phyloP scores from a whole-genome alignment of 2,329 filamentous ascomycete species.

The Stachybotrys echinatus region DNA sequence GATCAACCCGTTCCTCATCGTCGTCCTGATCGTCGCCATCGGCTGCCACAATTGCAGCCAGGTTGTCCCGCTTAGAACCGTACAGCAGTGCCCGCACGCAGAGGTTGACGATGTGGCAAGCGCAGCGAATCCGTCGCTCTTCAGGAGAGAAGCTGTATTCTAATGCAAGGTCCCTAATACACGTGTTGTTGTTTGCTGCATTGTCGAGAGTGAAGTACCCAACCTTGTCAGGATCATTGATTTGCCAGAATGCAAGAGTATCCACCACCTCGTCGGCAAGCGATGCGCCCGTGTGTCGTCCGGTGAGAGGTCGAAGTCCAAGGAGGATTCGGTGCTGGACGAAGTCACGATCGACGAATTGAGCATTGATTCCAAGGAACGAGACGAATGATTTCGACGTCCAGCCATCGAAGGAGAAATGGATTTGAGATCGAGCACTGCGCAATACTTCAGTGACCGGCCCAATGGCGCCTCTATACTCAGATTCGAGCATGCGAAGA shows the following conservation, averaged over 20 bases:
- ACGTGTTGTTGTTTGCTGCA: neutral
- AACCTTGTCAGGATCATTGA: neutral
- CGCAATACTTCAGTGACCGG: neutral
- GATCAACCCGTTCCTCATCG: neutral
- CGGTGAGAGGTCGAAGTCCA: neutral
- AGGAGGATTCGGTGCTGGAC: neutral
- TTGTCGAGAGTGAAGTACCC: conserved; percentile 2
- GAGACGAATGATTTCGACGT: neutral
- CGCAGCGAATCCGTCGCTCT: conserved; percentile 1
- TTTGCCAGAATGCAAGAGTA: neutral
- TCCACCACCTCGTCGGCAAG: neutral
- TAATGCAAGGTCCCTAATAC: neutral
- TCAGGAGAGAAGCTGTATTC: neutral
- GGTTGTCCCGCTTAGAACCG: neutral
- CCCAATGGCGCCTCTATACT: neutral
- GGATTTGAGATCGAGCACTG: neutral
- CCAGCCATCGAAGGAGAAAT: neutral
- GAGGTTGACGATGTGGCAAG: conserved; percentile 1
- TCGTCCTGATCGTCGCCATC: too few relatives aligned
- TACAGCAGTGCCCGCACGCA: conserved; percentile 1
- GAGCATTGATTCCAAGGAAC: neutral
- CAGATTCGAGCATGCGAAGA: neutral
- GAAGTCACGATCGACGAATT: neutral
- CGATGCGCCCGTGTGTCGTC: neutral
- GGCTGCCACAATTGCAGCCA: too few relatives aligned